Evolutionary conservation across 768 basidiomycete genomes (phyloP), one percentile per base, ranked within the genome.

Genomic region (Panus rudis): DNA sequence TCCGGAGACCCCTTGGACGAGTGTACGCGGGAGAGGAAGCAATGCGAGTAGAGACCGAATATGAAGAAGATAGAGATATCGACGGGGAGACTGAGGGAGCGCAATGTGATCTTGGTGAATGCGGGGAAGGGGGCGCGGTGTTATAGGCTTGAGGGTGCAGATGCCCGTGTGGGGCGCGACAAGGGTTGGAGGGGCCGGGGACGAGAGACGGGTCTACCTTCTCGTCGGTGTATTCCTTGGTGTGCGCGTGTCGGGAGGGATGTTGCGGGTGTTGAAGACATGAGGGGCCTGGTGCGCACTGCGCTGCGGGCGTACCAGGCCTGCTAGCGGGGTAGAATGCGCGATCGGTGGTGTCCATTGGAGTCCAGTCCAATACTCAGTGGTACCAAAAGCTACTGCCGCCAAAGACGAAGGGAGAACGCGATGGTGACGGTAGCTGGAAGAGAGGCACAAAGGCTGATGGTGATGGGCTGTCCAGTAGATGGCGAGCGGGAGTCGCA

Each of bases 1-100:
- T 75, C 51, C 78, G 71, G 30, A 75, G 64, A 22, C 69, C 65
- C 19, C 58, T 54, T 42, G 58, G 56, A 46, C 56, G 58, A 23
- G 56, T 52, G 50, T 57, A 60, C 41, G 58, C 34, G 39, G 49
- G 37, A 25, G 51, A 28, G 16, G 46, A 30, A 34, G 51, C 42
- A 33, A 50, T 26, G 37, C 45, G 43, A 46, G 46, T 49, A 40
- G 45, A 47, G 33, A 31, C 27, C 25, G 43, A 37, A n/a, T 26
- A 24, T 27, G 43, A 27, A 6, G 45, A 40, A n/a, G 51, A 32
- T 4, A 33, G 19, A 26, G 32, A 26, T 44, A 35, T 41, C 26
- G 49, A 19, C 21, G 48, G 37, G n/a, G 35, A 20, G 39, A 47
- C 3, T 43, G 37, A 12, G 41, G 44, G 38, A 37, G 44, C 27